These are phyloP conservation scores for Aspergillus glaucus DNA, from an alignment of 2,329 filamentous ascomycete genomes.

Conservation along the genomic window DNA sequence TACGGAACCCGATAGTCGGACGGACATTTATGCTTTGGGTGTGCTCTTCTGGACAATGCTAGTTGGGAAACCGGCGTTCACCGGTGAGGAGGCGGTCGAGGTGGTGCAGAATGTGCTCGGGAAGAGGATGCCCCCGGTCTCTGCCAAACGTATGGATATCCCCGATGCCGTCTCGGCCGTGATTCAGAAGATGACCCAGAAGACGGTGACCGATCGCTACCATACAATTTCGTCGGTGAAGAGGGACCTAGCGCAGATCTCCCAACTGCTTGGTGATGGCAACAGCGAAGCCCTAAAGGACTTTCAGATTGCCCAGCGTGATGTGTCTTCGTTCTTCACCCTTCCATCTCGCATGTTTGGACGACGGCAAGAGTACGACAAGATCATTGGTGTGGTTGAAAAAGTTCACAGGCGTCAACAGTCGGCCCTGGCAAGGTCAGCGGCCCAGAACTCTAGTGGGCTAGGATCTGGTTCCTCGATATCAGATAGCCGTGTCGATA, in stretches of 20 bases:
- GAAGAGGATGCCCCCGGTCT: conserved; percentile 69
- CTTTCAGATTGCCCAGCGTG: conserved; percentile 72
- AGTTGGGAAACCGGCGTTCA: conserved; percentile 72
- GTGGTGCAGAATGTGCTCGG: conserved; percentile 86
- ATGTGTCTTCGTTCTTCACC: conserved; percentile 88
- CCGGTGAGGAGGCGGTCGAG: conserved; percentile 73
- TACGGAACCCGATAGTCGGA: conserved; percentile 82
- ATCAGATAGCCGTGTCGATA: conserved; percentile 46
- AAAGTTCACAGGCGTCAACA: conserved; percentile 63
- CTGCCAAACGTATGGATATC: conserved; percentile 70
- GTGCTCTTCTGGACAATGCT: conserved; percentile 83
- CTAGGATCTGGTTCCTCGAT: conserved; percentile 50
- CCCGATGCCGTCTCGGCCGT: conserved; percentile 76
- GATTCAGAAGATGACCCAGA: conserved; percentile 87
- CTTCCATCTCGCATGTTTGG: conserved; percentile 78
- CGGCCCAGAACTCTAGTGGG: conserved; percentile 31
- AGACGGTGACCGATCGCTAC: conserved; percentile 80
- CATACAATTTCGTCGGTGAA: conserved; percentile 83
- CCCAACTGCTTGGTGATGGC: conserved; percentile 67
- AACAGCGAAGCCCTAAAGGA: conserved; percentile 64
- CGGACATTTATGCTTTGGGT: conserved; percentile 88
- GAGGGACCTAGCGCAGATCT: conserved; percentile 68
- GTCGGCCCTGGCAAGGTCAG: conserved; percentile 25
- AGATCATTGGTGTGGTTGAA: conserved; percentile 68
- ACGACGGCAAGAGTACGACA: conserved; percentile 63